These are phyloP conservation scores for Phytophthora crassamura DNA, from an alignment of 352 stramenopile species.

Conservation along the genomic window DNA sequence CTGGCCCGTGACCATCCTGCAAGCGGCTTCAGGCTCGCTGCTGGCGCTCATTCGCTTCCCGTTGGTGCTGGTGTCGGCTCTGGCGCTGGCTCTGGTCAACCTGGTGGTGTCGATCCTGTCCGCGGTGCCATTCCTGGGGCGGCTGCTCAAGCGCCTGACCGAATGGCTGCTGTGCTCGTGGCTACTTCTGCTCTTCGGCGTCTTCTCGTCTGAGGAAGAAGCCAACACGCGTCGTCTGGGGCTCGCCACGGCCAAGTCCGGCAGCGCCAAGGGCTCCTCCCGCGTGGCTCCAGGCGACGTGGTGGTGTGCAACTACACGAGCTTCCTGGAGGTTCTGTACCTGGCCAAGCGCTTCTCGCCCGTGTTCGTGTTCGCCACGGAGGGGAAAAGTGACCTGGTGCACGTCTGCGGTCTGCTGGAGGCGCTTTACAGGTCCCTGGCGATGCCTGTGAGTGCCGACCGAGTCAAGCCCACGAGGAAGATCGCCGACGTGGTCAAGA, in stretches of 20 bases:
- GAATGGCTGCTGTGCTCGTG: constrained; percentile 82
- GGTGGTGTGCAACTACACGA: constrained; percentile 86
- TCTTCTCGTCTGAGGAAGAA: constrained; percentile 71
- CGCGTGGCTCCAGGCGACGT: constrained; percentile 62
- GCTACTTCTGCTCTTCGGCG: constrained; percentile 66
- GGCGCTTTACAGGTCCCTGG: constrained; percentile 66
- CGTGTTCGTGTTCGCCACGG: constrained; percentile 71
- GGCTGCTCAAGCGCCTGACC: constrained; percentile 66
- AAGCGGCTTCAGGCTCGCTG: constrained; percentile 51
- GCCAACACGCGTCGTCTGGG: constrained; percentile 81
- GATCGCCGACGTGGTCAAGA: constrained; percentile 72
- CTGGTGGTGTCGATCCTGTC: constrained; percentile 60
- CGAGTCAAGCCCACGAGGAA: constrained; percentile 58
- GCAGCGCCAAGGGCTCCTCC: constrained; percentile 27
- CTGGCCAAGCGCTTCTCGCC: constrained; percentile 81
- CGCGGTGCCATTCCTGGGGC: constrained; percentile 70
- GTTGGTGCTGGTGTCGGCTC: constrained; percentile 49
- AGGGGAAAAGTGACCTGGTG: constrained; percentile 56
- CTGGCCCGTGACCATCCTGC: constrained; percentile 45
- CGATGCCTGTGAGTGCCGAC: constrained; percentile 47
- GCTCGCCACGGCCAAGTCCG: constrained; percentile 52
- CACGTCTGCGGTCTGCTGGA: constrained; percentile 73
- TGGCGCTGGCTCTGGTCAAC: constrained; percentile 57
- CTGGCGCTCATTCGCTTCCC: constrained; percentile 62
- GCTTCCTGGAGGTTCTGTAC: constrained; percentile 82